Evolutionary conservation across 768 basidiomycete species (phyloP), one percentile per base, ranked within the genome.

Genomic region (Lactarius akahatsu): DNA sequence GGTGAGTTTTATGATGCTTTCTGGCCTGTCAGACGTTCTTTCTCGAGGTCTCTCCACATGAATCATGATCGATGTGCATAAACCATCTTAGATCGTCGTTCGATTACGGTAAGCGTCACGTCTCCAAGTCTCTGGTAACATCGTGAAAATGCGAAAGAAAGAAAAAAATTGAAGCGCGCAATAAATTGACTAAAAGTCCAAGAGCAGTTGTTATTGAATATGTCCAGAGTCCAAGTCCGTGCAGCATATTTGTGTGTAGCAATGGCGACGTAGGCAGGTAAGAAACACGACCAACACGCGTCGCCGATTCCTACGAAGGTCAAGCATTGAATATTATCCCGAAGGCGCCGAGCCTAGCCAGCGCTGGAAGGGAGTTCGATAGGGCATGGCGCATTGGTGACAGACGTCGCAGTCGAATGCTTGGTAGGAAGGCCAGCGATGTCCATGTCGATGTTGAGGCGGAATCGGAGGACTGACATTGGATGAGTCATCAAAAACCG

Each of bases 361-460:
- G 72, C 69, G 57, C 70, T 70, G 30, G 34, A 2, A 2, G 77
- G 63, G 16, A 77, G 72, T 54, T 73, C 63, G 59, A 75, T 77
- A 3, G 80, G 81, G 34, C 73, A 75, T 4, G 75, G 69, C 1
- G 75, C 79, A 69, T 70, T 72, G 26, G 67, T 70, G 23, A 77
- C 76, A 3, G 71, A 68, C 4, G 73, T 79, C 4, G 74, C 75
- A 5, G 76, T 77, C 7, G 61, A 60, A 18, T 75, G 71, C 26
- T 71, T 74, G 11, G 60, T 65, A 67, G 74, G 59, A 52, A 81
- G 71, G 10, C 81, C 81, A 20, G 74, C 70, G 50, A 82, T 80
- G 23, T 67, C 61, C 74, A 78, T 71, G 68, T 74, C 65, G 10
- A 76, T 41, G 15, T 76, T 72, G n/a, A 82, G 64, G 38, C 76